Percentiles rank a stretch among this genome's conserved stretches.
phyloP scores from a whole-genome alignment of 2,329 filamentous ascomycete species.

The Fusarium sp. region DNA sequence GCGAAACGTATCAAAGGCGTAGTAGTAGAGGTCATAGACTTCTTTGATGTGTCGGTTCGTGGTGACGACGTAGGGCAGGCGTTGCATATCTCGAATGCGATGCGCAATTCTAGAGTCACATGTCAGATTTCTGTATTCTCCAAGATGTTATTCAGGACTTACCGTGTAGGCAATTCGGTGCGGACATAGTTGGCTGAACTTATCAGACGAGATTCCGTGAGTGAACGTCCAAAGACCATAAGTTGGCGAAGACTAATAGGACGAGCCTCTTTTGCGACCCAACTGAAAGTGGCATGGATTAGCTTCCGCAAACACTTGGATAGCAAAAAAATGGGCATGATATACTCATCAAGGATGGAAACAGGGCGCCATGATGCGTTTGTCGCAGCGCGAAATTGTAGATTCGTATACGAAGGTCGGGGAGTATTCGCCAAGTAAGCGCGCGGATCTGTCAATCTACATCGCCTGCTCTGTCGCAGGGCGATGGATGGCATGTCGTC shows the following conservation, averaged over 20 bases:
- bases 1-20: conserved; percentile 92
- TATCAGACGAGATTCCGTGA: conserved; percentile 90
- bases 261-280: conserved; percentile 90
- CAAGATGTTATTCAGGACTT: conserved; percentile 30
- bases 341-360: conserved; percentile 74
- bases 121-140: conserved; percentile 23
- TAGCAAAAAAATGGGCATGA: conserved; percentile 9
- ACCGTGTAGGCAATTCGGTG: conserved; percentile 84
- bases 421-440: conserved; percentile 29
- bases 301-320: conserved; percentile 25
- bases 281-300: conserved; percentile 66
- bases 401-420: conserved; percentile 18
- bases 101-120: conserved; percentile 78
- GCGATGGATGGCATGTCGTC: conserved; percentile 61
- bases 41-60: conserved; percentile 95
- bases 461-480: conserved; percentile 61
- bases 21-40: conserved; percentile 97
- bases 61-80: conserved; percentile 93
- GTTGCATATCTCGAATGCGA: conserved; percentile 96
- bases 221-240: conserved; percentile 94
- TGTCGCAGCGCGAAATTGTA: conserved; percentile 42
- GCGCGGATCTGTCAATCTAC: conserved; percentile 50
- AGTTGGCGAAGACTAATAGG: conserved; percentile 97
- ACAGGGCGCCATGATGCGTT: conserved; percentile 71
- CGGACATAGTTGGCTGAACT: conserved; percentile 98